Evolutionary conservation across 2,329 filamentous ascomycete genomes (phyloP), one percentile per base, ranked within the genome.

Genomic region (Fusarium euwallaceae): DNA sequence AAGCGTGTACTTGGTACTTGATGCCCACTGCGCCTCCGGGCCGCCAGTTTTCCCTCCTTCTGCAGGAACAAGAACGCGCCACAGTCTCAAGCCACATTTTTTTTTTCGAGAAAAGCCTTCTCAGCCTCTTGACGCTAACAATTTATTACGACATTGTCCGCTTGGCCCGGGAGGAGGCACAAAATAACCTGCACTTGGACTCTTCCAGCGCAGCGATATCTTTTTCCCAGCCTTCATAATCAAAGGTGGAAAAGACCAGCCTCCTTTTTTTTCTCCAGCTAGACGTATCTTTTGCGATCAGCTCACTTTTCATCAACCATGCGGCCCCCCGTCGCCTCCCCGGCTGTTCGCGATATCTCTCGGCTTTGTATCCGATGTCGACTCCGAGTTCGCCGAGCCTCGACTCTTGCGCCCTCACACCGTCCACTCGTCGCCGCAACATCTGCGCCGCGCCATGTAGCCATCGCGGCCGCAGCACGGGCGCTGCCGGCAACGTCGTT

Each of bases 341-440:
- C 66, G 39, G 71, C 74, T 59, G 73, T 76, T 39, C 79, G 77
- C 64, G 78, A 80, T 61, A 60, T 80, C 64, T 77, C 77, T 73
- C 81, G 80, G 73, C 71, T 81, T 75, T 83, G 82, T 81, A 62
- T 77, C 70, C 80, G 80, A 71, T 83, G 82, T 73, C 78, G 77
- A 71, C 78, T 77, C 70, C 79, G 78, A 75, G 75, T 76, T 59
- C 78, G 76, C 67, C 74, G 72, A 73, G 67, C 75, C 55, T 76
- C 78, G 48, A 73, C 73, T 58, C 70, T 77, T 61, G 67, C 71
- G 61, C 62, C 70, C 53, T 74, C 67, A 37, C 71, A 70, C 53
- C 67, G 74, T 61, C 58, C 70, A 29, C 70, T 71, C 45, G 62
- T 64, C 43, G 41, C 41, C 43, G 45, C 63, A 60, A 66, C 68